These are phyloP conservation scores for Metschnikowia rubicola DNA, from an alignment of 805 yeast species.

Conservation along the genomic window DNA sequence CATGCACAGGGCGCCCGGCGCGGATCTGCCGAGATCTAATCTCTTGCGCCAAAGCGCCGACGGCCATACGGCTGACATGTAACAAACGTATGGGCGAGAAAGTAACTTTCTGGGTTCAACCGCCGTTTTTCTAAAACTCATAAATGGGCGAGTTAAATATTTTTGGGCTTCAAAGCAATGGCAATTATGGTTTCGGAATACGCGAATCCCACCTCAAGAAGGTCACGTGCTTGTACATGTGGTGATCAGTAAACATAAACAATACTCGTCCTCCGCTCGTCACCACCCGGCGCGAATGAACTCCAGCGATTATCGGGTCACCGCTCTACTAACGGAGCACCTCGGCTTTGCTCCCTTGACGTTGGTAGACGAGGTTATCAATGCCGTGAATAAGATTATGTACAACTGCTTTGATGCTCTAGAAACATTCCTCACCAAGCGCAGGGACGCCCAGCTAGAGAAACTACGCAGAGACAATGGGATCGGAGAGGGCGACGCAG, in stretches of 20 bases:
- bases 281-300: conserved; percentile 11
- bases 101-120: too few species aligned
- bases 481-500: conserved; percentile 12
- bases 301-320: conserved; percentile 27
- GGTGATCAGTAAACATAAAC: conserved; percentile 4
- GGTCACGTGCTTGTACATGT: conserved; percentile 1
- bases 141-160: too few species aligned
- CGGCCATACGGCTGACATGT: too few species aligned
- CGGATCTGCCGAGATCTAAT: too few species aligned
- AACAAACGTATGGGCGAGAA: too few species aligned
- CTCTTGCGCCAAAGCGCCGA: too few species aligned
- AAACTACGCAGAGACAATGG: conserved; percentile 16
- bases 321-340: conserved; percentile 71
- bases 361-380: conserved; percentile 80
- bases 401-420: conserved; percentile 78
- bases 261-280: neutral
- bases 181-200: too few species aligned
- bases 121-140: too few species aligned
- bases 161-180: too few species aligned
- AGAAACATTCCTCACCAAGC: conserved; percentile 53
- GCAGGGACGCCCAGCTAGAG: conserved; percentile 17
- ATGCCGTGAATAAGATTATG: conserved; percentile 80
- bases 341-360: conserved; percentile 81
- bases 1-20: too few species aligned
- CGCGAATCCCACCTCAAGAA: too few species aligned